Conservation (phyloP, 768 basidiomycete genomes). For the Tricholoma sp. region DNA sequence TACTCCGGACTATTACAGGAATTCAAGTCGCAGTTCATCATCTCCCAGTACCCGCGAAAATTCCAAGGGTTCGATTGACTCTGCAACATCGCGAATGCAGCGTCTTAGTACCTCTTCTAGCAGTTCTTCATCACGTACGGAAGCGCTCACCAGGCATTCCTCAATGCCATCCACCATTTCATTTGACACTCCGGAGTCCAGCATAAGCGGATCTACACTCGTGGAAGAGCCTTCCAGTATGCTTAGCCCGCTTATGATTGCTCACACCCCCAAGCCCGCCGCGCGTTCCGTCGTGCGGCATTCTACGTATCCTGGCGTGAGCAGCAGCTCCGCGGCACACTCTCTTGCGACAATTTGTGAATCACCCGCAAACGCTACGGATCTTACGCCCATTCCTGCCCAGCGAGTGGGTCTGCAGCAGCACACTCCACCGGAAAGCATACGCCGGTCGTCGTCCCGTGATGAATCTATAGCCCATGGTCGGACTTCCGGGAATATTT, state of each 20-base stretch:
- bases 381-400: constrained; percentile 7
- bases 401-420: constrained; percentile 16
- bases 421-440: constrained; percentile 13
- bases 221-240: constrained; percentile 42
- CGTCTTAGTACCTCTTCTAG: constrained; percentile 15
- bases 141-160: constrained; percentile 26
- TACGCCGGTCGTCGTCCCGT: constrained; percentile 12
- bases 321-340: not conserved
- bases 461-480: constrained; percentile 2
- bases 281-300: constrained; percentile 23
- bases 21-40: constrained; percentile 15
- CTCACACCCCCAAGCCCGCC: constrained; percentile 25
- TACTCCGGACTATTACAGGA: constrained; percentile 57
- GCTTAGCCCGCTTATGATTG: constrained; percentile 40
- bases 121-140: constrained; percentile 8
- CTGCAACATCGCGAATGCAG: constrained; percentile 24
- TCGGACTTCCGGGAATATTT: not conserved
- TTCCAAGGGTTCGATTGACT: constrained; percentile 19
- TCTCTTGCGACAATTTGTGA: not conserved
- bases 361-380: constrained; percentile 5
- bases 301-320: constrained; percentile 28
- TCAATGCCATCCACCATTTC: constrained; percentile 23
- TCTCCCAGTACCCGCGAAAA: constrained; percentile 13
- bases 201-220: constrained; percentile 22
- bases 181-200: not conserved